A percentile compares a stretch with the other conserved stretches of the same genome.
phyloP scores from a whole-genome alignment of 2,329 filamentous ascomycete species.

The Fusarium lyarnte region DNA sequence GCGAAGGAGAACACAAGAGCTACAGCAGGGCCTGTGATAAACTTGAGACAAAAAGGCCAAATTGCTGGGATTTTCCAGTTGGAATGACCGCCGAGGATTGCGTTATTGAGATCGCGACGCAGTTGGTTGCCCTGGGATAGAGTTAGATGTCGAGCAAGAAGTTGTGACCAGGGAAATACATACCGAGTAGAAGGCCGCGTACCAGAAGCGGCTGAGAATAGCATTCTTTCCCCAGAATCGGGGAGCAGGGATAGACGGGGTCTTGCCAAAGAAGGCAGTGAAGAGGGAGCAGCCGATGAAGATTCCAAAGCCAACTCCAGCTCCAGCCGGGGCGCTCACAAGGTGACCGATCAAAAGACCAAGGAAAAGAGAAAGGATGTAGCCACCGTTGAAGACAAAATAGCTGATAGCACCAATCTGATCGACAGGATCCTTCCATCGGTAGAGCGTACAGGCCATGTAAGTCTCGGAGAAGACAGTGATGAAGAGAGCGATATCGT shows the following conservation, averaged over 20 bases:
- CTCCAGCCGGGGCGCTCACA: slow-evolving; percentile 52
- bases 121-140: slow-evolving; percentile 61
- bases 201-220: slow-evolving; percentile 58
- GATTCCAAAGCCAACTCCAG: slow-evolving; percentile 59
- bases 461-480: slow-evolving; percentile 61
- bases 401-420: slow-evolving; percentile 54
- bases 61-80: slow-evolving; percentile 63
- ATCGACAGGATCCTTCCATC: slow-evolving; percentile 56
- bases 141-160: neutral
- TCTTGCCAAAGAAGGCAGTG: slow-evolving; percentile 51
- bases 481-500: slow-evolving; percentile 61
- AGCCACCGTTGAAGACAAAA: slow-evolving; percentile 56
- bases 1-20: slow-evolving; percentile 59
- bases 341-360: slow-evolving; percentile 60
- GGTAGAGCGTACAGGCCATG: slow-evolving; percentile 60
- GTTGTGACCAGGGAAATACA: slow-evolving; percentile 26
- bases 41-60: slow-evolving; percentile 57
- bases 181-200: slow-evolving; percentile 62
- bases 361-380: slow-evolving; percentile 58
- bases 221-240: slow-evolving; percentile 54
- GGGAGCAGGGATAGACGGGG: slow-evolving; percentile 51
- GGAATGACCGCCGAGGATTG: slow-evolving; percentile 54
- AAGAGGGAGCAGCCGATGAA: slow-evolving; percentile 52
- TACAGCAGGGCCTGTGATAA: slow-evolving; percentile 55
- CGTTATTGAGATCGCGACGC: slow-evolving; percentile 59